These are phyloP conservation scores for Boletales sp. DNA, from an alignment of 768 basidiomycete species.

Conservation along the genomic window DNA sequence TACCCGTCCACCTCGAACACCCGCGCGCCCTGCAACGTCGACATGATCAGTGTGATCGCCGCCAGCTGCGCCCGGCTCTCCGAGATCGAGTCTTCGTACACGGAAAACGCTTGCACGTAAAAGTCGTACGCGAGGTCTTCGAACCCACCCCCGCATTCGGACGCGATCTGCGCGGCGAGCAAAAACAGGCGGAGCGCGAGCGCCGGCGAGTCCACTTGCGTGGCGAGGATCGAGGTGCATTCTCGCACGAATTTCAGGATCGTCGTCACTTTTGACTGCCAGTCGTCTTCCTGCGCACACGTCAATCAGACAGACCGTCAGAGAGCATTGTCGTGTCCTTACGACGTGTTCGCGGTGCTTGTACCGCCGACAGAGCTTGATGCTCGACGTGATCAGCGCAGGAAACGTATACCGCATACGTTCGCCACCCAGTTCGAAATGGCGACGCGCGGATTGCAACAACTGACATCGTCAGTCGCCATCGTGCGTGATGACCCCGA, in stretches of 20 bases:
- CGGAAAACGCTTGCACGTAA: slow-evolving; percentile 95
- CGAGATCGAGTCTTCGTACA: slow-evolving; percentile 96
- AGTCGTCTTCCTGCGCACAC: slow-evolving; percentile 69
- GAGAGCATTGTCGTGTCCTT: slow-evolving; percentile 14
- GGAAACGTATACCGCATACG: slow-evolving; percentile 97
- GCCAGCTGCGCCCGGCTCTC: slow-evolving; percentile 94
- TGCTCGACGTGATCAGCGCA: slow-evolving; percentile 88
- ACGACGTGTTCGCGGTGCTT: slow-evolving; percentile 77
- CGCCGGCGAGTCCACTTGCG: slow-evolving; percentile 88
- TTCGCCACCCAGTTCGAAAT: slow-evolving; percentile 90
- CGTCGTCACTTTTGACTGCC: slow-evolving; percentile 79
- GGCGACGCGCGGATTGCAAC: slow-evolving; percentile 83
- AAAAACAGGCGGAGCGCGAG: slow-evolving; percentile 94
- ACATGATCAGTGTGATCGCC: slow-evolving; percentile 95
- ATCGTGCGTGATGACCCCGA: not conserved
- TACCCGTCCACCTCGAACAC: slow-evolving; percentile 97
- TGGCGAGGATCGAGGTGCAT: slow-evolving; percentile 87
- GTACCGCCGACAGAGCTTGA: slow-evolving; percentile 90
- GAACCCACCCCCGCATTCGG: slow-evolving; percentile 89
- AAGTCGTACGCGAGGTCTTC: slow-evolving; percentile 97
- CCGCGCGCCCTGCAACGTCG: slow-evolving; percentile 79
- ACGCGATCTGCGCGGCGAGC: slow-evolving; percentile 91
- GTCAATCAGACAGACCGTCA: not conserved
- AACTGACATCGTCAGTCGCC: slow-evolving; percentile 45
- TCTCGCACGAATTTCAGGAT: slow-evolving; percentile 95